Evolutionary conservation across 805 yeast genomes (phyloP).

Genomic region (Schwanniomyces yamadae): DNA sequence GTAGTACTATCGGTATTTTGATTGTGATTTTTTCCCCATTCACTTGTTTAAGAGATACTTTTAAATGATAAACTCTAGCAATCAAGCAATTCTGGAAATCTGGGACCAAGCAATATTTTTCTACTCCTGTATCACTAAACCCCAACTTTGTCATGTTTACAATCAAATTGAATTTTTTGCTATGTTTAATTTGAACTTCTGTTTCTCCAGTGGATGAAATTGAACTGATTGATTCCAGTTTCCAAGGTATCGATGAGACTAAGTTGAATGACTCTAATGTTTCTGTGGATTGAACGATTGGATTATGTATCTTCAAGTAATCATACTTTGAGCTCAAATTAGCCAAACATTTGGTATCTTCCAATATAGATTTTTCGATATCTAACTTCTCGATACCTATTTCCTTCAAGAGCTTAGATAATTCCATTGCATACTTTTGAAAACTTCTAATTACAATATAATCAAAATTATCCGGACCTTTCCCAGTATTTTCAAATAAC

Average conservation of each 20-base stretch:
- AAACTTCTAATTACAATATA: constrained; percentile 30
- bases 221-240: constrained; percentile 7
- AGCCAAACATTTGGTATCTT: constrained; percentile 33
- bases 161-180: constrained; percentile 20
- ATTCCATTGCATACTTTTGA: constrained; percentile 29
- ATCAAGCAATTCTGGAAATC: constrained; percentile 38
- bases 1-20: constrained; percentile 28
- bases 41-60: constrained; percentile 22
- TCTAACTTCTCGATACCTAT: constrained; percentile 23
- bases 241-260: constrained; percentile 21
- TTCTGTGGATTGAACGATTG: constrained; percentile 4
- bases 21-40: constrained; percentile 23
- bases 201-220: constrained; percentile 8
- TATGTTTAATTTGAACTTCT: constrained; percentile 16
- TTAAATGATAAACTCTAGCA: constrained; percentile 34
- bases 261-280: constrained; percentile 2
- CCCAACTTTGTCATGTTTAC: constrained; percentile 28
- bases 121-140: constrained; percentile 12
- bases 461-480: constrained; percentile 29
- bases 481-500: constrained; percentile 30
- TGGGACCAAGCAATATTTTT: constrained; percentile 35
- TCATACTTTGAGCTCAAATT: constrained; percentile 28
- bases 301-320: constrained; percentile 19
- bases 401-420: constrained; percentile 22
- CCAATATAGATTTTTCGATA: constrained; percentile 24